Percentiles rank a stretch among this genome's conserved stretches.
These are phyloP conservation scores for Camellia granthamiana DNA, from an alignment of 148 eudicot genomes.

Conservation along the genomic window DNA sequence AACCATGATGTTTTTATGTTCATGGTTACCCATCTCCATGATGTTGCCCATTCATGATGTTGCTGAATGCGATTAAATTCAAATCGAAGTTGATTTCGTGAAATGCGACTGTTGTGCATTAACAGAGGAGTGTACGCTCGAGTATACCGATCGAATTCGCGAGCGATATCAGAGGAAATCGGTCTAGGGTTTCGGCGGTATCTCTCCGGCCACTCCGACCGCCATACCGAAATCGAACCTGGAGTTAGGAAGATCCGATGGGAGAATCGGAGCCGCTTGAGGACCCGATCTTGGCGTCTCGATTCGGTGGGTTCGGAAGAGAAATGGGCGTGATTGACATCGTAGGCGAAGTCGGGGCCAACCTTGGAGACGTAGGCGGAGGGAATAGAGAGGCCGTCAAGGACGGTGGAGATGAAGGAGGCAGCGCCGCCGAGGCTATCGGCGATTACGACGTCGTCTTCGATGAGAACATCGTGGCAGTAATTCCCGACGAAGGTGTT, in stretches of 20 bases:
- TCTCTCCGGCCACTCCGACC: too few species aligned
- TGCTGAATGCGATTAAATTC: too few species aligned
- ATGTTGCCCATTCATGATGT: too few species aligned
- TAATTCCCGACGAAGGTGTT: too few species aligned
- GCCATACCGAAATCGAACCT: slow-evolving; percentile 49
- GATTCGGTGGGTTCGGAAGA: slow-evolving; percentile 24
- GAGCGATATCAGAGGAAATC: slow-evolving; percentile 68
- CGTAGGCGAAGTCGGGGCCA: slow-evolving; percentile 67
- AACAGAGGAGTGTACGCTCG: slow-evolving; percentile 78
- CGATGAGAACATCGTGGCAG: too few species aligned
- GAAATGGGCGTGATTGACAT: slow-evolving; percentile 61
- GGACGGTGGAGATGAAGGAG: too few species aligned
- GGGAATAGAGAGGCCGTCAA: too few species aligned
- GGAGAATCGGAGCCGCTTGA: slow-evolving; percentile 63
- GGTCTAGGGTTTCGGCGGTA: slow-evolving; percentile 29
- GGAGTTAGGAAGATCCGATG: slow-evolving; percentile 47
- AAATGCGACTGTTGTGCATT: slow-evolving; percentile 78
- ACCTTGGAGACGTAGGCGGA: slow-evolving; percentile 39
- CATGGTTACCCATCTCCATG: too few species aligned
- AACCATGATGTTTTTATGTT: too few species aligned
- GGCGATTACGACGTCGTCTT: too few species aligned
- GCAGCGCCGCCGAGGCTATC: too few species aligned
- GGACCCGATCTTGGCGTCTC: slow-evolving; percentile 45
- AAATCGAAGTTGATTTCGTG: slow-evolving; percentile 49
- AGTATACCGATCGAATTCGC: slow-evolving; percentile 63